These are phyloP conservation scores for Daedaleopsis nitida DNA, from an alignment of 768 basidiomycete species.

Conservation along the genomic window DNA sequence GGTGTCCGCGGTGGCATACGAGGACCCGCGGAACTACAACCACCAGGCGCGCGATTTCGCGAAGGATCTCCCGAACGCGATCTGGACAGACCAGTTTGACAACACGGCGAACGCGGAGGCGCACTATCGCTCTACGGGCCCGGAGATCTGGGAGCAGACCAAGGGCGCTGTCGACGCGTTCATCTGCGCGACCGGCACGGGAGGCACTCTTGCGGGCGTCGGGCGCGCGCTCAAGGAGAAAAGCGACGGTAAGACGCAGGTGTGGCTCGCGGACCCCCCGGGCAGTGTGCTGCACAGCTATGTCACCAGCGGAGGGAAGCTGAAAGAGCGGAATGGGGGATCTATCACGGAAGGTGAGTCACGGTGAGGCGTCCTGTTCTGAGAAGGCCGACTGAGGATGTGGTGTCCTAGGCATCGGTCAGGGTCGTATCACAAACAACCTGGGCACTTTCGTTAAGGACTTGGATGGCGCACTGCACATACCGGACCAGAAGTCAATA, in stretches of 20 bases:
- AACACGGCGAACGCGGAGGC: constrained; percentile 89
- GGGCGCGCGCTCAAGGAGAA: constrained; percentile 85
- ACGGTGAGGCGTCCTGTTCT: background rate
- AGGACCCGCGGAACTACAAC: constrained; percentile 95
- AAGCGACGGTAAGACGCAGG: constrained; percentile 74
- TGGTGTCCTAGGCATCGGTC: constrained; percentile 77
- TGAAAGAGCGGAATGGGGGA: constrained; percentile 77
- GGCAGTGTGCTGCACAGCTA: constrained; percentile 90
- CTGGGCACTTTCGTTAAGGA: constrained; percentile 78
- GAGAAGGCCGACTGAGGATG: background rate
- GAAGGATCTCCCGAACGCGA: constrained; percentile 67
- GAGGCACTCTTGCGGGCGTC: constrained; percentile 91
- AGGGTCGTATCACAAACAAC: constrained; percentile 94
- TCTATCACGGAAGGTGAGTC: constrained; percentile 86
- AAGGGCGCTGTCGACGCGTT: constrained; percentile 83
- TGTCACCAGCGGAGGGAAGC: constrained; percentile 75
- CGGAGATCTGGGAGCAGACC: constrained; percentile 95
- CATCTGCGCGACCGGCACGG: constrained; percentile 92
- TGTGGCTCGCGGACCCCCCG: constrained; percentile 96
- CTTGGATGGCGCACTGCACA: constrained; percentile 80
- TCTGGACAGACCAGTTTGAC: constrained; percentile 99
- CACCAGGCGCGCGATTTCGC: constrained; percentile 95
- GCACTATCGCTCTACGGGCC: constrained; percentile 90
- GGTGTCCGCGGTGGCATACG: constrained; percentile 95
- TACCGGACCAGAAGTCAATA: constrained; percentile 88